Conservation (phyloP, 208 protist species). For the Leptomonas pyrrhocoris region DNA sequence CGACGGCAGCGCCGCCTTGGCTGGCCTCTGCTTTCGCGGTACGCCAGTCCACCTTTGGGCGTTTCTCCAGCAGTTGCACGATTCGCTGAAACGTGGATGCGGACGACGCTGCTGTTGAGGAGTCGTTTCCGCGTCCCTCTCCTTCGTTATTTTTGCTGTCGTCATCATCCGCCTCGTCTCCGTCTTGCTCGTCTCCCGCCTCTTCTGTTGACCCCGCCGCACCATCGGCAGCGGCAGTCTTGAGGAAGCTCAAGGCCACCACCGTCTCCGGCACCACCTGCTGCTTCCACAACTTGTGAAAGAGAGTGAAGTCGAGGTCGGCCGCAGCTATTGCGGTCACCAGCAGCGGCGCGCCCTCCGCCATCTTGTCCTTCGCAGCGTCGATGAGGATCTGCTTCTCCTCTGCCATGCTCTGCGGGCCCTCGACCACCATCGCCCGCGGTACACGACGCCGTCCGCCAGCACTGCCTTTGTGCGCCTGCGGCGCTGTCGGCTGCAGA, state of each 20-base stretch:
- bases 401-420: conserved; percentile 30
- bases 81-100: conserved; percentile 20
- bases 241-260: conserved; percentile 13
- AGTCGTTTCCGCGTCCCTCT: neutral
- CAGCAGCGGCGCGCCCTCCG: conserved; percentile 55
- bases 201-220: neutral
- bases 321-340: conserved; percentile 34
- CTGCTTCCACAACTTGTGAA: conserved; percentile 20
- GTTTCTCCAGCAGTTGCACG: conserved; percentile 18
- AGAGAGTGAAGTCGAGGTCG: conserved; percentile 6
- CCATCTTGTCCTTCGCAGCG: conserved; percentile 33
- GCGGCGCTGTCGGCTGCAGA: conserved; percentile 21
- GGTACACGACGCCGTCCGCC: conserved; percentile 9
- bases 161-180: neutral
- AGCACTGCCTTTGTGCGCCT: conserved; percentile 2
- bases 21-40: neutral
- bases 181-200: conserved; percentile 24
- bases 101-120: neutral
- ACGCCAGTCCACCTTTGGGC: neutral
- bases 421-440: conserved; percentile 23
- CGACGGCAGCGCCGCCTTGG: neutral
- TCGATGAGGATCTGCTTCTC: conserved; percentile 41
- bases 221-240: neutral
- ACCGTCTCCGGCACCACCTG: conserved; percentile 31
- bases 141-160: neutral